Conservation (phyloP, 2,329 filamentous ascomycete genomes). For the Trichoderma sp. region DNA sequence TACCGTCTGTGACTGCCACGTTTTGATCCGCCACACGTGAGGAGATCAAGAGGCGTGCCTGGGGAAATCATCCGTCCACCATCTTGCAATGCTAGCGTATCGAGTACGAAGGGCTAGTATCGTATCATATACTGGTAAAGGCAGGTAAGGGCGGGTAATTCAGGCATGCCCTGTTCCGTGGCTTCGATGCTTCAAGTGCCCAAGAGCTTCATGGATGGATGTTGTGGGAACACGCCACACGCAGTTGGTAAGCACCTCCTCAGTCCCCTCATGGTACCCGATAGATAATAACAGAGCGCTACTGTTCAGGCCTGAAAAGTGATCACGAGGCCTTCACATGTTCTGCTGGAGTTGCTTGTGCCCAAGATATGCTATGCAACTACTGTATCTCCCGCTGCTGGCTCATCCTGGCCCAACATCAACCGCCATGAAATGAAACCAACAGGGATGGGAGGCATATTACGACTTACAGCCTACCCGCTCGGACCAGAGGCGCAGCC, state of each 20-base stretch:
- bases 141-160: neutral
- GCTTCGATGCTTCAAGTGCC: neutral
- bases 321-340: neutral
- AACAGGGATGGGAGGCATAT: neutral
- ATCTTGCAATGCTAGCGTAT: neutral
- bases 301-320: neutral
- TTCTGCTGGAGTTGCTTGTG: neutral
- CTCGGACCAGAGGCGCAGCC: slow-evolving; percentile 1
- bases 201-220: neutral
- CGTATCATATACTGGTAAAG: neutral
- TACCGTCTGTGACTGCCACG: slow-evolving; percentile 7
- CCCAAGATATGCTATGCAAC: neutral
- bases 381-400: neutral
- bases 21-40: slow-evolving; percentile 3
- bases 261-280: neutral
- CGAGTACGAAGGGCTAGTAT: neutral
- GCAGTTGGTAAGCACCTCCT: neutral
- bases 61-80: neutral
- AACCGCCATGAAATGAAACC: neutral
- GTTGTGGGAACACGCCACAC: neutral
- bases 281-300: neutral
- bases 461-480: neutral
- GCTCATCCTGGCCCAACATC: neutral
- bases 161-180: neutral
- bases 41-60: neutral